Evolutionary conservation across 2,329 filamentous ascomycete species (phyloP).

Genomic region (Penicillium sp.): DNA sequence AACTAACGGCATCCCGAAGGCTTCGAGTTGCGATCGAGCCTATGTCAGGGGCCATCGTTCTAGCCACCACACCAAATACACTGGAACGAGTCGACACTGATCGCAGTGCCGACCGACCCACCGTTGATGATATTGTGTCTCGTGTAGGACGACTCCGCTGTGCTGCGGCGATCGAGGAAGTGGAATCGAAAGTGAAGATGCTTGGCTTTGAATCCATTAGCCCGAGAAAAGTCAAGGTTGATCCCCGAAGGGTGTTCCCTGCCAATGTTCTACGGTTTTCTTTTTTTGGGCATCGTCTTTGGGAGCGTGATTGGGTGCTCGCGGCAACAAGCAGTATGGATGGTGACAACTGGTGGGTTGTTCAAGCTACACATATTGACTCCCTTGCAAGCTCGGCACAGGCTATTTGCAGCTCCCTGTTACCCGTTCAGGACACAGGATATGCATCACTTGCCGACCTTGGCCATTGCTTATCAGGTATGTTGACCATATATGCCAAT

Average conservation of each 20-base stretch:
- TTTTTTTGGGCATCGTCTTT: conserved; percentile 74
- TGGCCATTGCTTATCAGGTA: conserved; percentile 41
- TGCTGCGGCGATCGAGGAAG: conserved; percentile 45
- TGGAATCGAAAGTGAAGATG: conserved; percentile 41
- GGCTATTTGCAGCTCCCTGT: conserved; percentile 34
- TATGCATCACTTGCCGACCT: conserved; percentile 40
- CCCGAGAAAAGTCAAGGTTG: conserved; percentile 41
- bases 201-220: conserved; percentile 46
- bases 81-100: conserved; percentile 65
- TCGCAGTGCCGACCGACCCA: conserved; percentile 62
- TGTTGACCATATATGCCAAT: conserved; percentile 45
- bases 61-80: conserved; percentile 68
- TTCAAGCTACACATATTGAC: conserved; percentile 42
- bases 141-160: conserved; percentile 46
- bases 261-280: conserved; percentile 67
- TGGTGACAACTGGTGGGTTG: conserved; percentile 80
- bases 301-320: conserved; percentile 74
- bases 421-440: conserved; percentile 27
- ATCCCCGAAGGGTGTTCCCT: conserved; percentile 65
- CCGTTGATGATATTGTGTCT: conserved; percentile 45
- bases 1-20: conserved; percentile 67
- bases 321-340: conserved; percentile 71
- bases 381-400: conserved; percentile 33
- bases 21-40: conserved; percentile 73
- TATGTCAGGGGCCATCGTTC: conserved; percentile 74